A percentile compares a stretch with the other conserved stretches of the same genome.
phyloP scores from a whole-genome alignment of 345 rosid genomes.

The Eutrema japonicum region DNA sequence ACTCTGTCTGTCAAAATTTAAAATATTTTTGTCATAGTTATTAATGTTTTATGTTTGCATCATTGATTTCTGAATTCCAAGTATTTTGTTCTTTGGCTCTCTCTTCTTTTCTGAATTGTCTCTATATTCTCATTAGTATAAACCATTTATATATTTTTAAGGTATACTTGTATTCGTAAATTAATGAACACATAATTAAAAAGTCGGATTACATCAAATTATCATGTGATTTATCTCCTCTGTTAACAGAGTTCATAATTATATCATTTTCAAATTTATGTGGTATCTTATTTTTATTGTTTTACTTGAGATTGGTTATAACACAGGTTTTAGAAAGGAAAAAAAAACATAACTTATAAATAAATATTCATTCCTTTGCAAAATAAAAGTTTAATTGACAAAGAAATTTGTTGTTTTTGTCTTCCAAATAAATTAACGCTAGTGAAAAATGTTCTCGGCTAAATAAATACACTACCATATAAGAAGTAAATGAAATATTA shows the following conservation, averaged over 20 bases:
- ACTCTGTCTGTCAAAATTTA: background rate
- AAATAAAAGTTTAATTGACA: background rate
- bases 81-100: background rate
- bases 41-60: background rate
- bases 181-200: background rate
- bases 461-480: background rate
- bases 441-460: slow-evolving; percentile 5
- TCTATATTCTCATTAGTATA: background rate
- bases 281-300: too few species aligned
- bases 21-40: background rate
- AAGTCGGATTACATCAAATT: too few species aligned
- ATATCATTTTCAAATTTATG: too few species aligned
- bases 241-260: too few species aligned
- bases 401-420: background rate
- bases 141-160: background rate
- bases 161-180: background rate
- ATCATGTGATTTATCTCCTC: too few species aligned
- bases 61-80: background rate
- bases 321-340: too few species aligned
- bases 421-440: background rate
- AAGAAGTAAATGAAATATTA: slow-evolving; percentile 14
- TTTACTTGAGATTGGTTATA: too few species aligned
- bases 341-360: too few species aligned
- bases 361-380: too few species aligned
- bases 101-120: too few species aligned